Conservation (phyloP, 352 stramenopile species). For the Phytophthora boehmeriae region DNA sequence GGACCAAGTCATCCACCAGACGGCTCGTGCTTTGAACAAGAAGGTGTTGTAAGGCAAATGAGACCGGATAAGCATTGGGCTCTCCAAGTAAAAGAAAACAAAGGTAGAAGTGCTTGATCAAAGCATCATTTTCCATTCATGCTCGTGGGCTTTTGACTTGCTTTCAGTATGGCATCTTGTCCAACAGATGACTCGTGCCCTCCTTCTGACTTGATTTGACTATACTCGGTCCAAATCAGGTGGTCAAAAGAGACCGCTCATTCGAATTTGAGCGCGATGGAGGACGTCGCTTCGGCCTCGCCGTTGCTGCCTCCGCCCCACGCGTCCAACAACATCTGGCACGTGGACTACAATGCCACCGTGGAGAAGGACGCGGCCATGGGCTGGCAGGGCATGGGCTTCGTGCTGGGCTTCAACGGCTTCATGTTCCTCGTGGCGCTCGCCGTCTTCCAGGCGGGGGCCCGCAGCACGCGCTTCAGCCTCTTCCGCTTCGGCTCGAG, state of each 20-base stretch:
- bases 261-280: conserved; percentile 5
- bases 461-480: conserved; percentile 71
- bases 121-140: conserved; percentile 2
- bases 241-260: conserved; percentile 5
- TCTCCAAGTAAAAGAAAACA: not conserved
- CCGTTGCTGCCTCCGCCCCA: not conserved
- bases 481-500: conserved; percentile 72
- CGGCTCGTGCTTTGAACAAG: conserved; percentile 86
- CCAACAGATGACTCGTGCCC: not conserved
- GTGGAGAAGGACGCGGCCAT: conserved; percentile 73
- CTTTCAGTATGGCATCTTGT: not conserved
- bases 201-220: conserved; percentile 11
- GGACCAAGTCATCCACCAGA: conserved; percentile 91
- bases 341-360: conserved; percentile 83
- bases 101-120: conserved; percentile 6
- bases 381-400: conserved; percentile 82
- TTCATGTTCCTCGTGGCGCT: conserved; percentile 71
- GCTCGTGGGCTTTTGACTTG: not conserved
- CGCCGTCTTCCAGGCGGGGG: conserved; percentile 67
- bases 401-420: conserved; percentile 75
- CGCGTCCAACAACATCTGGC: conserved; percentile 63
- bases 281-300: conserved; percentile 8
- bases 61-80: not conserved
- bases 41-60: conserved; percentile 79
- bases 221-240: conserved; percentile 29